Evolutionary conservation across 2,329 filamentous ascomycete genomes (phyloP).

Genomic region (Achaetomium macrosporum): DNA sequence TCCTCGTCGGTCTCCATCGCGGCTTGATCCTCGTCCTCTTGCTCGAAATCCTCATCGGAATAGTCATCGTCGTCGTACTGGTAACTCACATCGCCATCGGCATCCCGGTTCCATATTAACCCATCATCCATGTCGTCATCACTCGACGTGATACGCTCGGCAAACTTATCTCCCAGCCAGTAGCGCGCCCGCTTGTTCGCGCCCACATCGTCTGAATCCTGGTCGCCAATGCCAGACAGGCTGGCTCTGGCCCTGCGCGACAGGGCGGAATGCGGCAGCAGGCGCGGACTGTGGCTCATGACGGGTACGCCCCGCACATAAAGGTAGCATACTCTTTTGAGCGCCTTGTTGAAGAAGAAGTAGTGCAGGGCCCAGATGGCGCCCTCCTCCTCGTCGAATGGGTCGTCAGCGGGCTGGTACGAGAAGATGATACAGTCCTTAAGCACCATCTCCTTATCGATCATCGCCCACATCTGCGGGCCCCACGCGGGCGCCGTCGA

Average conservation of each 20-base stretch:
- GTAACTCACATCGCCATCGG: conserved; percentile 49
- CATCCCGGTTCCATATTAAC: conserved; percentile 52
- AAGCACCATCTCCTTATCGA: conserved; percentile 92
- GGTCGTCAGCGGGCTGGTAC: conserved; percentile 83
- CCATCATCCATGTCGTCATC: conserved; percentile 47
- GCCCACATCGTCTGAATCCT: conserved; percentile 41
- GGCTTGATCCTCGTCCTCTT: conserved; percentile 35
- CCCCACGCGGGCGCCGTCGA: conserved; percentile 66
- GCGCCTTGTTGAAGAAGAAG: conserved; percentile 92
- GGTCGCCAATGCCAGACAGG: conserved; percentile 27
- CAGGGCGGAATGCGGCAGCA: conserved; percentile 29
- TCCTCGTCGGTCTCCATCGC: conserved; percentile 34
- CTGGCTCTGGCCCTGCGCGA: conserved; percentile 18
- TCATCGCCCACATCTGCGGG: conserved; percentile 82
- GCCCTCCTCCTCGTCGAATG: conserved; percentile 85
- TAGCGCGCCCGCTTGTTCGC: conserved; percentile 78
- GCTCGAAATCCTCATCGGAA: conserved; percentile 34
- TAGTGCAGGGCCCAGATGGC: conserved; percentile 95
- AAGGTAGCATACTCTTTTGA: conserved; percentile 90
- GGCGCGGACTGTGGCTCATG: conserved; percentile 55
- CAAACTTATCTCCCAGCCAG: conserved; percentile 71
- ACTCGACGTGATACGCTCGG: conserved; percentile 39
- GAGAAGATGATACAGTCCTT: conserved; percentile 85
- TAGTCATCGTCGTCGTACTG: conserved; percentile 43
- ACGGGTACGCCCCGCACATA: conserved; percentile 85